These are phyloP conservation scores for Solanum pennellii DNA, from an alignment of 257 asterid species.

Conservation along the genomic window DNA sequence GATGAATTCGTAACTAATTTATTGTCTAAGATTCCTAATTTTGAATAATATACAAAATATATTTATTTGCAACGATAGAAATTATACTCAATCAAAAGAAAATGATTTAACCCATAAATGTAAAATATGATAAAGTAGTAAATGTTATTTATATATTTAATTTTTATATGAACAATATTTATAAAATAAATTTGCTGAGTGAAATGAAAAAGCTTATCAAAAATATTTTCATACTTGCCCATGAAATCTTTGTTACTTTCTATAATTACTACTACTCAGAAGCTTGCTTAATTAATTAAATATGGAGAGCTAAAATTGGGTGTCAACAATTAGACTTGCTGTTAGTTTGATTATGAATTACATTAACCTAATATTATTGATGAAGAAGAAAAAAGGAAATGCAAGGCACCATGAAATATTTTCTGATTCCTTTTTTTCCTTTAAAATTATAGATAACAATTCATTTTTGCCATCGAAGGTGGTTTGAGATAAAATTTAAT, in stretches of 20 bases:
- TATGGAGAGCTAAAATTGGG: not conserved
- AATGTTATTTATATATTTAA: no score
- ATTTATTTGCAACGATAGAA: not conserved
- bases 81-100: no score
- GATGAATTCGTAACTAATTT: not conserved
- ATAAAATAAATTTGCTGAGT: no score
- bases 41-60: not conserved
- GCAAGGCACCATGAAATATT: not conserved
- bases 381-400: not conserved
- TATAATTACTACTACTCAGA: no score
- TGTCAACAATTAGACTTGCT: not conserved
- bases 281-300: not conserved
- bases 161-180: not conserved
- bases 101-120: not conserved
- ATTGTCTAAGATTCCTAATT: not conserved
- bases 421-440: not conserved
- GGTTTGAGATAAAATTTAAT: not conserved
- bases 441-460: not conserved
- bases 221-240: no score
- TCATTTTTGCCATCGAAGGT: not conserved
- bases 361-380: not conserved
- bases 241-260: no score
- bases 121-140: not conserved
- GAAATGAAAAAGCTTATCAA: no score
- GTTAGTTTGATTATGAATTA: not conserved